Evolutionary conservation across 495 filamentous ascomycete species (phyloP), one percentile per base, ranked within the genome.

Genomic region (Penicillium steckii): DNA sequence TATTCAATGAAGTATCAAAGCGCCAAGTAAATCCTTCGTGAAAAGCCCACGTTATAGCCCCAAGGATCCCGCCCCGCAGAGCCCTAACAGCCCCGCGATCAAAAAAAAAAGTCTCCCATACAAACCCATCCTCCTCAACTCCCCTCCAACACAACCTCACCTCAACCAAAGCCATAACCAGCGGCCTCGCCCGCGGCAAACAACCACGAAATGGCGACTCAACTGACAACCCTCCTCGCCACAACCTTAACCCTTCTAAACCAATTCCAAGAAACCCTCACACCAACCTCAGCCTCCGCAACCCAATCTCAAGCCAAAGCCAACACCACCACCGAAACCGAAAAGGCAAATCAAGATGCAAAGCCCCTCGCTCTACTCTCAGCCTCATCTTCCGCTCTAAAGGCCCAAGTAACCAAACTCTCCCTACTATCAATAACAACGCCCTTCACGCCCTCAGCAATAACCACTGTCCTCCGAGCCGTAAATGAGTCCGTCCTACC

Each of bases 321-420:
- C 24, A 35, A 64, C 69, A 37, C 60, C n/a, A 25, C 49, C 12
- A 75, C 76, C 33, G 76, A 83, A n/a, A n/a, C n/a, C n/a, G n/a
- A n/a, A n/a, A n/a, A n/a, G n/a, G n/a, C n/a, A n/a, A n/a, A n/a
- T n/a, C n/a, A n/a, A n/a, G n/a, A n/a, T 52, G 75, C 46, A 26
- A 46, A 66, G 15, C 52, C 81, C 26, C 75, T 89, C 59, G 53
- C 75, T 66, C 74, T 92, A 47, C 82, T 91, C 17, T 77, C 80
- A 56, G 81, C 85, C 57, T 78, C 85, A 1, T 78, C 87, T 1
- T 75, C 73, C 19, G 74, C 90, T 3, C 81, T 96, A 40, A 84
- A 79, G 61, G 87, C 91, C 0, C 90, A 95, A 59, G 81, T 85
- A 5, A 96, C 91, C 26, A 95, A 94, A 44, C 79, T 96, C 21